Evolutionary conservation across 306 rosid species (phyloP).

Genomic region (Canavalia gladiata): DNA sequence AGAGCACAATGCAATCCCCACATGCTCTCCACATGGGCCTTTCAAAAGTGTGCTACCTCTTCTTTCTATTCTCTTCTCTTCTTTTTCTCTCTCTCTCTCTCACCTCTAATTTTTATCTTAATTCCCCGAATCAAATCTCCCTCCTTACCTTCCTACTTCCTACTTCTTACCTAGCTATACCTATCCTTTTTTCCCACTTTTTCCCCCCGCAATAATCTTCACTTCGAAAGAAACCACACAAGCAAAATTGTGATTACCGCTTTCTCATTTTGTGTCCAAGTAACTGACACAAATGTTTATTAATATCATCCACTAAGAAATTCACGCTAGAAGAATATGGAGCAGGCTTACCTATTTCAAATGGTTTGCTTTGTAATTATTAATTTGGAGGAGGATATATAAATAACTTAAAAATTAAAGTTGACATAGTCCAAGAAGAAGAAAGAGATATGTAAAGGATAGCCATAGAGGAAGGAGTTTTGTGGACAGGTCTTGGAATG

Average conservation of each 20-base stretch:
- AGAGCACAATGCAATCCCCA: constrained; percentile 59
- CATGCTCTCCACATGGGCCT: constrained; percentile 80
- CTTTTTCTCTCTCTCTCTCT: neutral
- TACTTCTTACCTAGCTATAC: neutral
- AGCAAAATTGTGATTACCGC: constrained; percentile 28
- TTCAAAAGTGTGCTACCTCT: constrained; percentile 51
- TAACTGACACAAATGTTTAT: constrained; percentile 7
- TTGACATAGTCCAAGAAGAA: constrained; percentile 34
- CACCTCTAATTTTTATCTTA: neutral
- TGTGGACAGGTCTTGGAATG: constrained; percentile 26
- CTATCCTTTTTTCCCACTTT: constrained; percentile 32
- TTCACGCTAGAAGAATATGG: constrained; percentile 26
- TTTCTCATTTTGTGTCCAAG: constrained; percentile 41
- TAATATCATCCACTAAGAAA: constrained; percentile 17
- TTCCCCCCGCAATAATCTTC: constrained; percentile 24
- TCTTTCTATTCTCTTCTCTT: constrained; percentile 8
- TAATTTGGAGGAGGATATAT: neutral
- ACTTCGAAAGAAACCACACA: constrained; percentile 30
- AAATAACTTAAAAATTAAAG: neutral
- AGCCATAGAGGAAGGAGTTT: neutral
- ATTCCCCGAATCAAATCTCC: constrained; percentile 36
- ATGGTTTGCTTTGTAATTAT: constrained; percentile 4
- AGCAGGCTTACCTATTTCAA: constrained; percentile 14
- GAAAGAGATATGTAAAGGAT: constrained; percentile 23
- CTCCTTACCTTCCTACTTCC: neutral